Evolutionary conservation across 2,329 filamentous ascomycete species (phyloP).

Genomic region (Emergomyces orientalis): DNA sequence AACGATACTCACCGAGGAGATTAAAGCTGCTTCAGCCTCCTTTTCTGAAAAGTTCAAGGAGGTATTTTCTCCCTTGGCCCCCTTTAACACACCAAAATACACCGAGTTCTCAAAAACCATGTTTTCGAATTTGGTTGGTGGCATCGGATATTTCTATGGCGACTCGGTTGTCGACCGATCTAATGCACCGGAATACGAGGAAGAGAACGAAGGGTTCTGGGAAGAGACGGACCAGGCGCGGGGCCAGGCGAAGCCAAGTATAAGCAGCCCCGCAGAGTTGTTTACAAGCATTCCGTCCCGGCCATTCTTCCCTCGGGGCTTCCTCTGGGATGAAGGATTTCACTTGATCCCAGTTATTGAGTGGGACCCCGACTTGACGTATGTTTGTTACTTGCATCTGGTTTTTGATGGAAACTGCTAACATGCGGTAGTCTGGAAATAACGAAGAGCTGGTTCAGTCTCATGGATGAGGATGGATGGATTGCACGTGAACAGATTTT

Average conservation of each 20-base stretch:
- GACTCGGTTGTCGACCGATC: constrained; percentile 82
- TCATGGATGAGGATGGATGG: constrained; percentile 97
- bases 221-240: constrained; percentile 77
- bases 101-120: constrained; percentile 74
- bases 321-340: constrained; percentile 97
- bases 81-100: constrained; percentile 66
- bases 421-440: constrained; percentile 54
- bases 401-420: constrained; percentile 10
- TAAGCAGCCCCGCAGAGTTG: constrained; percentile 77
- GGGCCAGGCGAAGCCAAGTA: constrained; percentile 54
- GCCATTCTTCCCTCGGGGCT: constrained; percentile 92
- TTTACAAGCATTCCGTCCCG: constrained; percentile 87
- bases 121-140: constrained; percentile 88
- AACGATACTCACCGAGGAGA: constrained; percentile 60
- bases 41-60: constrained; percentile 68
- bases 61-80: constrained; percentile 62
- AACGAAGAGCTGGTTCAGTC: constrained; percentile 86
- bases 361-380: constrained; percentile 83
- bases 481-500: constrained; percentile 95
- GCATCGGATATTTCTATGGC: constrained; percentile 91
- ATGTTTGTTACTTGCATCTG: constrained; percentile 18
- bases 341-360: constrained; percentile 85
- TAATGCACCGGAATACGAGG: constrained; percentile 84
- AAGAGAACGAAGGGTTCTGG: constrained; percentile 94
- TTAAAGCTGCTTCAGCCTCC: constrained; percentile 54